These are phyloP conservation scores for Bruguiera sexangula DNA, from an alignment of 345 rosid species.

Conservation along the genomic window DNA sequence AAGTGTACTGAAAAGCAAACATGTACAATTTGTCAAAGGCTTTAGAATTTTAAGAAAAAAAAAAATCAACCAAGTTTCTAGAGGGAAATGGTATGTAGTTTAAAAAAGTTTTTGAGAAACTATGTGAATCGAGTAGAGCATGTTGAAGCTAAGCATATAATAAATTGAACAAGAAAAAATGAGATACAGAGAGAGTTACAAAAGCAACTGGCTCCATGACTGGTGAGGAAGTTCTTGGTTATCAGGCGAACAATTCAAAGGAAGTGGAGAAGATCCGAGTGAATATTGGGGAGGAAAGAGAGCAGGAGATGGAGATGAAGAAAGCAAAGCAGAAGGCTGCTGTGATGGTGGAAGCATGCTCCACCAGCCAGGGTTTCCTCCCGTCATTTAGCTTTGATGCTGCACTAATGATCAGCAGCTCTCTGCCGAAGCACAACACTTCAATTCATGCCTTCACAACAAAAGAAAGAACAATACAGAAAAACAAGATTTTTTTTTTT, in stretches of 20 bases:
- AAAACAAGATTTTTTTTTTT: background rate
- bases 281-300: slow-evolving; percentile 36
- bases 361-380: slow-evolving; percentile 74
- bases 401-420: slow-evolving; percentile 15
- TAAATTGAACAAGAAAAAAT: background rate
- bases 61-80: too few species aligned
- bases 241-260: slow-evolving; percentile 33
- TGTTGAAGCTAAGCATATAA: background rate
- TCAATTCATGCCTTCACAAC: slow-evolving; percentile 14
- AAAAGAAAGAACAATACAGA: slow-evolving; percentile 8
- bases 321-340: slow-evolving; percentile 36
- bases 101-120: background rate
- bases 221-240: slow-evolving; percentile 42
- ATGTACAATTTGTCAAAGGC: too few species aligned
- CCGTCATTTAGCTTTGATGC: slow-evolving; percentile 41
- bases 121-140: background rate
- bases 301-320: slow-evolving; percentile 28
- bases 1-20: too few species aligned
- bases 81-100: too few species aligned
- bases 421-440: background rate
- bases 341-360: slow-evolving; percentile 52
- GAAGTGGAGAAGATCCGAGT: slow-evolving; percentile 43
- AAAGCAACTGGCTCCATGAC: slow-evolving; percentile 58
- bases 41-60: background rate
- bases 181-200: slow-evolving; percentile 24